Percentiles rank a stretch among this genome's conserved stretches.
Evolutionary conservation across 2,329 filamentous ascomycete genomes (phyloP).

Genomic region (Eurotiales sp.): DNA sequence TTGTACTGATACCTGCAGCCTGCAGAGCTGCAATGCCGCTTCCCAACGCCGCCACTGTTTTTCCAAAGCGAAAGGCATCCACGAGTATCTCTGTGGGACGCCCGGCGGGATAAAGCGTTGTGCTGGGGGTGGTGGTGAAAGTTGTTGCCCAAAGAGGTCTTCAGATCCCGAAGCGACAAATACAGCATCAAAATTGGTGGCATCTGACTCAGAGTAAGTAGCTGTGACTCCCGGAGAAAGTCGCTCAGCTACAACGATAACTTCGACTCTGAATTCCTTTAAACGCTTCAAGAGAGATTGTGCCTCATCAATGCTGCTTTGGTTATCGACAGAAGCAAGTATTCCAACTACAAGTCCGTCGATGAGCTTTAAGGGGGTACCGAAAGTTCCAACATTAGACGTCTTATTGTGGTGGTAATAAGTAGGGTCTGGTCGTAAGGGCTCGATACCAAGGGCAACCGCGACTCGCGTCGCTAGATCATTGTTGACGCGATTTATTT

Average conservation of each 20-base stretch:
- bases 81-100: constrained; percentile 61
- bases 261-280: constrained; percentile 46
- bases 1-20: constrained; percentile 42
- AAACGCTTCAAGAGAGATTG: constrained; percentile 46
- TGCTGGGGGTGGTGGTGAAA: constrained; percentile 29
- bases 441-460: constrained; percentile 55
- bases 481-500: constrained; percentile 66
- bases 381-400: constrained; percentile 57
- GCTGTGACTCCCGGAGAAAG: constrained; percentile 54
- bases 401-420: constrained; percentile 71
- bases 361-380: constrained; percentile 55
- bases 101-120: constrained; percentile 60
- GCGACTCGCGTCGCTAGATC: constrained; percentile 65
- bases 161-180: constrained; percentile 56
- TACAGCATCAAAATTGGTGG: constrained; percentile 44
- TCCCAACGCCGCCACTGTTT: constrained; percentile 63
- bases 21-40: constrained; percentile 36
- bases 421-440: constrained; percentile 56
- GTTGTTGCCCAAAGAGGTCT: constrained; percentile 45
- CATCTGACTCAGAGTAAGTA: constrained; percentile 64
- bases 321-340: constrained; percentile 47
- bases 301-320: constrained; percentile 49
- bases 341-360: constrained; percentile 63
- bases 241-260: constrained; percentile 59
- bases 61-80: constrained; percentile 65